Base-by-base conservation (phyloP, 2,329 filamentous ascomycete species). In the Epichloe sibirici region DNA sequence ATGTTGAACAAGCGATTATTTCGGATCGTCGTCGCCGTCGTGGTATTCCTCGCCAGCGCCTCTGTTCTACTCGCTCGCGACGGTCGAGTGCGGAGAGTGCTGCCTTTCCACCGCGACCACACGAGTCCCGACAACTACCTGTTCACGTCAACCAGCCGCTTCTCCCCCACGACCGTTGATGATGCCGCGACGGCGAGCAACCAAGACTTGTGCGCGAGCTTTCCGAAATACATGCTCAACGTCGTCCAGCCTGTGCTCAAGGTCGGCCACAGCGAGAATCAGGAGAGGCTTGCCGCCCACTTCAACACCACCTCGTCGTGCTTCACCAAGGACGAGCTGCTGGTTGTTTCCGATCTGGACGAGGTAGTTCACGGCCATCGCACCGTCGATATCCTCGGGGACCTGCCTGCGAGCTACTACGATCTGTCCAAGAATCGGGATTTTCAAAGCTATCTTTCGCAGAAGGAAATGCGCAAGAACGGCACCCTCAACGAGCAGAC, bases 221-320 rank as follows among this genome's bases (percentile, higher is more conserved):
- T 67, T 49, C 65, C 65, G 23, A 64, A 58, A 51, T 58, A 67
- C 45, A 48, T 66, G 37, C 62, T 67, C 28, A 54, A 62, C 31
- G 53, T 59, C 13, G 59, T 67, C 34, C 65, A 67, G 51, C 65
- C 65, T 21, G 64, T 67, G 38, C 56, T 67, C 43, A 67, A 67
- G 56, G 62, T 66, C 51, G 65, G 65, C 25, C 64, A 67, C 34
- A 62, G 64, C 53, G 65, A 58, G 28, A 43, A 50, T 23, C 43
- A 43, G 23, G 51, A 50, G 15, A 28, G 51, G 21, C 48, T 66
- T 5, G 60, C 65, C 31, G 70, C 74, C 3, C 76, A 79, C 51
- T 65, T 81, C 45, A 63, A 70, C 43, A 78, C 72, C 57, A 73
- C 76, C 37, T 78, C 77, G 45, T 73, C 74, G 21, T 79, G 73